Evolutionary conservation across 2,329 filamentous ascomycete species (phyloP), one percentile per base, ranked within the genome.

Genomic region (Hymenoscyphus occultus): DNA sequence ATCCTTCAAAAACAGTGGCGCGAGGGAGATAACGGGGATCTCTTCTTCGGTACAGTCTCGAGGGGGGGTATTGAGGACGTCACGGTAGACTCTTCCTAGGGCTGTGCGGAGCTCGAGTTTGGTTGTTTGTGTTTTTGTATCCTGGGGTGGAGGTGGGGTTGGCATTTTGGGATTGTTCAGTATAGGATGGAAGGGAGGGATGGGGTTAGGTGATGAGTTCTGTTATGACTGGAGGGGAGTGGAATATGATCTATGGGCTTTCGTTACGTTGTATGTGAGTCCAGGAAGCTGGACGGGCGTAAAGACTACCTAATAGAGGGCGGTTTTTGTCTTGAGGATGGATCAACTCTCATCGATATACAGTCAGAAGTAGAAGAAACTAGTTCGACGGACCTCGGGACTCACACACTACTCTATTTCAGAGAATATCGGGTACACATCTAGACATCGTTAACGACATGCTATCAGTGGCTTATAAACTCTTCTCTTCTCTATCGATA

Each of bases 11-110:
- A 77, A 72, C 5, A 79, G 75, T 2, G 69, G 66, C 0, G 75
- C 69, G 5, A 83, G 71, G 61, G 82, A 80, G 59, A 83, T 80
- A 39, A 83, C 70, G 0, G 81, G 81, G 12, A 83, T 82, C 64
- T 83, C 80, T 19, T 74, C 76, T 2, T 73, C 67, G 3, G 75
- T 77, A 42, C 78, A 78, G 35, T 76, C 74, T 28, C 80, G 74
- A 3, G 79, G 78, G 7, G 78, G 76, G 0, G 76, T 76, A 31
- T 74, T 78, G 16, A 78, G 76, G 2, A 82, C 73, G 64, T 78
- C 74, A 28, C 80, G 77, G 68, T 74, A 81, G 40, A 79, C 79
- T 1, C 79, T 77, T 1, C 80, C 80, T 42, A 78, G 78, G 0
- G 79, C 77, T 1, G 78, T 80, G 40, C 79, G 75, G 2, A 82